A percentile compares a stretch with the other conserved stretches of the same genome.
Conservation (phyloP, 2,329 filamentous ascomycete species). For the Bipolaris bicolor region DNA sequence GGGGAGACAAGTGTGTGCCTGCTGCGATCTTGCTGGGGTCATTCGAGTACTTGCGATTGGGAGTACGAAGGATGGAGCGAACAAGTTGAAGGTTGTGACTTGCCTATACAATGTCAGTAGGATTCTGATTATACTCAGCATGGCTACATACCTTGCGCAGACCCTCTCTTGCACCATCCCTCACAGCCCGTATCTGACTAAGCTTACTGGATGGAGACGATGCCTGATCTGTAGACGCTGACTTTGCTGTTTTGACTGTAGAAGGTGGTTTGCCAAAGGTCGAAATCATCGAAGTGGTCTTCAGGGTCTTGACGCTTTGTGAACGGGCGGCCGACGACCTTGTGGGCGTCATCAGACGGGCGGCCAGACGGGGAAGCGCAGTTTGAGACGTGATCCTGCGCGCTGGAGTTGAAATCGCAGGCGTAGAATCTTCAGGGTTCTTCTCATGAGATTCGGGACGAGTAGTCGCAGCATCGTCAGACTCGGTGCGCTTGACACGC, state of each 20-base stretch:
- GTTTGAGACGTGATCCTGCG: conserved; percentile 44
- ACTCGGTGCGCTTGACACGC: conserved; percentile 69
- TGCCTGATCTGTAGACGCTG: conserved; percentile 60
- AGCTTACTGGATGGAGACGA: conserved; percentile 42
- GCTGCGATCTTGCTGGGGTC: conserved; percentile 65
- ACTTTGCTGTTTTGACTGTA: conserved; percentile 55
- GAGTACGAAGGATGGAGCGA: conserved; percentile 68
- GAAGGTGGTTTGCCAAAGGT: conserved; percentile 60
- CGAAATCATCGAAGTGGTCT: conserved; percentile 59
- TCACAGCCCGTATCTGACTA: conserved; percentile 34
- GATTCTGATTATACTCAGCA: neutral
- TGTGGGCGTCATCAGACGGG: conserved; percentile 73
- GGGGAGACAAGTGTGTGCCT: conserved; percentile 62
- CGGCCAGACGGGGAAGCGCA: conserved; percentile 56
- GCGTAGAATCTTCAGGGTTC: conserved; percentile 16
- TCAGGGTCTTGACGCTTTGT: conserved; percentile 57
- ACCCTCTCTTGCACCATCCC: conserved; percentile 47
- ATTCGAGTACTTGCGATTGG: conserved; percentile 64
- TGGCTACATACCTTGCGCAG: conserved; percentile 37
- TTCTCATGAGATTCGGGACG: conserved; percentile 61
- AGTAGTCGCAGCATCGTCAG: conserved; percentile 72
- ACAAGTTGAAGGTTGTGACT: conserved; percentile 60
- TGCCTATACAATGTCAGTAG: conserved; percentile 22
- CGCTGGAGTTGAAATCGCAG: conserved; percentile 28
- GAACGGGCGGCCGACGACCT: conserved; percentile 73